Base-by-base conservation (phyloP, 2,329 filamentous ascomycete species). In the Fusarium algeriense region DNA sequence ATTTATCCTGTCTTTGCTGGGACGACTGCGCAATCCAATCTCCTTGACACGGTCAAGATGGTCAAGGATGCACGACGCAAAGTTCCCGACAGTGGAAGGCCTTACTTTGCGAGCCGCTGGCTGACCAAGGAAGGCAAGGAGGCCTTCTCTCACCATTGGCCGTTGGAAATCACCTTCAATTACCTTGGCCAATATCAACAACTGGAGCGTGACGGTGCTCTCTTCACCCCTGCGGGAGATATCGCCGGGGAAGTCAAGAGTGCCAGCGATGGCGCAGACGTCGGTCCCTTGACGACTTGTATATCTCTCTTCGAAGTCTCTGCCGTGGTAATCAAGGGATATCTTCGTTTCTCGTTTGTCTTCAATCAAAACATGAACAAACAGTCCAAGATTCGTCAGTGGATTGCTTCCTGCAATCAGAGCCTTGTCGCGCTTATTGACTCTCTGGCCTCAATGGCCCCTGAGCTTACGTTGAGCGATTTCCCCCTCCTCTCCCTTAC, bases 231-330 rank as follows among this genome's bases (percentile, higher is more conserved):
- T 1, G n/a, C 48, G 3, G 48, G 62, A 1, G 67, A 63, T 0
- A 75, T 75, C 15, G 71, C 71, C 0, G 70, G 70, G 6, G 70
- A 73, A 38, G 50, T 73, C 2, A 73, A 41, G 3, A 58, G 59
- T 34, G 71, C 72, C 2, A 68, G 32, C 1, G 46, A 63, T 6
- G 71, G 72, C 2, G 62, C 71, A 26, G 71, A 74, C 3, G 8
- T 74, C 1, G 71, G 71, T 3, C 41, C 62, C 7, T 3, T 59
- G 5, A 61, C 71, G 9, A 41, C 66, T n/a, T 70, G 71, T 28
- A 83, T 86, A n/a, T 82, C 85, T 1, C 71, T 85, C 2, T 85
- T 87, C 26, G 85, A 87, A 66, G 78, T 86, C 20, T 84, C 82
- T 7, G 81, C 84, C 15, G 81, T 81, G 53, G 78, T 85, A 23